Base-by-base conservation (phyloP, 1,139 yeast species). In the Zygosaccharomyces sapae region DNA sequence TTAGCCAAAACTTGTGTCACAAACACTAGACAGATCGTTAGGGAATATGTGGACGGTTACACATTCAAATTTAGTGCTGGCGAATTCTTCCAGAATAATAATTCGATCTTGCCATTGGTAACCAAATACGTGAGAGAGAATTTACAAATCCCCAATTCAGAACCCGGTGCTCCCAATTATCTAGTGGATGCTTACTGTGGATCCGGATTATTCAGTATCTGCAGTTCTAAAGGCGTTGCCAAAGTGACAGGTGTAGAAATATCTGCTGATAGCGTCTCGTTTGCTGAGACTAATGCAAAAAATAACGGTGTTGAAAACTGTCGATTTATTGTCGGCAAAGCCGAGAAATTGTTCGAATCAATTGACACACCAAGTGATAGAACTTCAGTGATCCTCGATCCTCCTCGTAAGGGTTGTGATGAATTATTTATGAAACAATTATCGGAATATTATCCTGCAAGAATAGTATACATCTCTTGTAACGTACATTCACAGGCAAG, bases 101-200 rank as follows among this genome's bases (percentile, higher is more conserved):
- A 89, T 65, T 83, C 95, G 16, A 92, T 92, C 31, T 72, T 92
- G 53, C 96, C 96, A 1, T 68, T 73, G 1, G 95, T 92, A 6
- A 86, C 95, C 1, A 71, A 73, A 40, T 89, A 88, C 62, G 98
- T 92, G 18, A 79, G 82, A 52, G 77, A 81, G 16, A 86, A 87
- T 59, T 69, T 88, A 44, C 70, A 70, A 38, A 73, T 81, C 35
- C 71, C 77, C 2, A 65, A 66, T 25, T 78, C 79, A 10, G 74
- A 67, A 53, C 61, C 55, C 10, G 60, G 51, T 3, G 64, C 60
- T 10, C 70, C 68, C 59, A 70, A 61, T 63, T 89, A 83, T 65
- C 72, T 92, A 46, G 96, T 92, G 24, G 98, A 92, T 67, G 96
- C 98, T 0, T 92, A 92, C 70, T 92, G 98, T 73, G 98, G 98